These are phyloP conservation scores for Withania somnifera DNA, from an alignment of 305 asterid genomes.

Conservation along the genomic window DNA sequence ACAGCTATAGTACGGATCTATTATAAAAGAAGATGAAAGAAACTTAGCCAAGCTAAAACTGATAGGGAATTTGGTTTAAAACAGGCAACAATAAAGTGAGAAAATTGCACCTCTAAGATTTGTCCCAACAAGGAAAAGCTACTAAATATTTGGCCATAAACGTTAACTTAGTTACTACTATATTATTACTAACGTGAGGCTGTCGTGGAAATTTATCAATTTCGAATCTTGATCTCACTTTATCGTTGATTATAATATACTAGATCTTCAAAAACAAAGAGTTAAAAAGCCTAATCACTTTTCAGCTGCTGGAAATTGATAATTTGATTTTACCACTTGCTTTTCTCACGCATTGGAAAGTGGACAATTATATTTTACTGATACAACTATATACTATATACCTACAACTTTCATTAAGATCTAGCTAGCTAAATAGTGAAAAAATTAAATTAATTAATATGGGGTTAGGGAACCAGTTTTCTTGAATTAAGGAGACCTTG, in stretches of 20 bases:
- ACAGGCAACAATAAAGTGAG: neutral
- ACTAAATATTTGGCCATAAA: too few species aligned
- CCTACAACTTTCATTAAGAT: neutral
- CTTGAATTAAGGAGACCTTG: constrained; percentile 5
- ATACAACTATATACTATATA: neutral
- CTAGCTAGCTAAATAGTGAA: neutral
- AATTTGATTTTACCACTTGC: neutral
- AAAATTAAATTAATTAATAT: too few species aligned
- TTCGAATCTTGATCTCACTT: too few species aligned
- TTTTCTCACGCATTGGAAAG: neutral
- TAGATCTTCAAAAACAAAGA: neutral
- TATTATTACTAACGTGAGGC: too few species aligned
- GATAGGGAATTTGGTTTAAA: neutral
- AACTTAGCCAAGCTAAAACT: constrained; percentile 12
- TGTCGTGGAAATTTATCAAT: too few species aligned
- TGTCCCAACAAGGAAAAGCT: neutral
- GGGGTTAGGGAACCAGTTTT: constrained; percentile 7
- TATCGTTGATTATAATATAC: too few species aligned
- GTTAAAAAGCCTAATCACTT: constrained; percentile 3
- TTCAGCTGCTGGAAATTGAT: neutral
- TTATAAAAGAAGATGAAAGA: neutral
- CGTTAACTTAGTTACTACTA: too few species aligned
- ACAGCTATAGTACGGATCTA: neutral
- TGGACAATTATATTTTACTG: constrained; percentile 5
- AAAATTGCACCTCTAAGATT: constrained; percentile 11